Percentiles rank a stretch among this genome's conserved stretches.
Conservation (phyloP, 352 stramenopile genomes). For the Phytophthora cactorum region DNA sequence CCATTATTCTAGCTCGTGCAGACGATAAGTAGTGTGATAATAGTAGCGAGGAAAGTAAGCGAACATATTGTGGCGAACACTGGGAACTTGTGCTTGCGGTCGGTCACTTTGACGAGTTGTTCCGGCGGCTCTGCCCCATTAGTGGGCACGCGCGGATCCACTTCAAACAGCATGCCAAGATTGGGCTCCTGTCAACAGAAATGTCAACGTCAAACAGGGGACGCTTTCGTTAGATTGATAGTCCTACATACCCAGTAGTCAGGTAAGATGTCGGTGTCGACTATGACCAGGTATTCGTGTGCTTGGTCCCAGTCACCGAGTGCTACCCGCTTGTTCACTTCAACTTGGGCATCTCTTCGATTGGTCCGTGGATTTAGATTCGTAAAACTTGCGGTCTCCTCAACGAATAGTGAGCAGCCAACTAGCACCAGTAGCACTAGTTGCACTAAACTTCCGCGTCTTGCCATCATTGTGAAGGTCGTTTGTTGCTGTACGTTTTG, state of each 20-base stretch:
- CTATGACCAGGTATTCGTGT: conserved; percentile 17
- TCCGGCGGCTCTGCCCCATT: conserved; percentile 65
- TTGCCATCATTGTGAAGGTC: conserved; percentile 1
- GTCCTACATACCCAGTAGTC: conserved; percentile 53
- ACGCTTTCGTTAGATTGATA: background rate
- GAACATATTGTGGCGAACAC: conserved; percentile 79
- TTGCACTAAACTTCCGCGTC: background rate
- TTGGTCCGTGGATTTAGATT: background rate
- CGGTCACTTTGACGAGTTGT: conserved; percentile 80
- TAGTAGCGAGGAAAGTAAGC: conserved; percentile 63
- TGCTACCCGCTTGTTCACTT: conserved; percentile 8
- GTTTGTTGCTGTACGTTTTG: background rate
- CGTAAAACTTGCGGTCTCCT: background rate
- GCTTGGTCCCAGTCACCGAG: conserved; percentile 10
- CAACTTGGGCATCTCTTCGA: conserved; percentile 10
- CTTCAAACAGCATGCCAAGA: conserved; percentile 1
- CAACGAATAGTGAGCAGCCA: background rate
- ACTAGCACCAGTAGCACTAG: conserved; percentile 15
- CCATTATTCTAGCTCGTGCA: conserved; percentile 42
- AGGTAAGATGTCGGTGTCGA: conserved; percentile 52
- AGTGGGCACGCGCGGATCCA: conserved; percentile 42
- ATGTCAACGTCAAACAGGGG: background rate
- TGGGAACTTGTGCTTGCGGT: conserved; percentile 68
- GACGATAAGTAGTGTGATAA: conserved; percentile 73
- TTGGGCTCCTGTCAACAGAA: conserved; percentile 2